These are phyloP conservation scores for Rutstroemia sydowiana DNA, from an alignment of 2,329 filamentous ascomycete species.

Conservation along the genomic window DNA sequence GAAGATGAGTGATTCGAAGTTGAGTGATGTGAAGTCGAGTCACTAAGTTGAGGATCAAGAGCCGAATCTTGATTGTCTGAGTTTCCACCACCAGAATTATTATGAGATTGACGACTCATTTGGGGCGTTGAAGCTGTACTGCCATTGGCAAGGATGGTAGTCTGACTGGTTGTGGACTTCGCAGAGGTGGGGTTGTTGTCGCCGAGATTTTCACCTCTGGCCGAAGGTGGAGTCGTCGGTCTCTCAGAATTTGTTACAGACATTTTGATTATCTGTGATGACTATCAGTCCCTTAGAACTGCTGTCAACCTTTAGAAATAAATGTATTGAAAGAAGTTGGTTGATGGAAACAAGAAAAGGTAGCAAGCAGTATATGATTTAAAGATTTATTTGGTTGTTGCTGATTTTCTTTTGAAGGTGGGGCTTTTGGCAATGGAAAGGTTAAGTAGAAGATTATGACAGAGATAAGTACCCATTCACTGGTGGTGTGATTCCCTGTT, in stretches of 20 bases:
- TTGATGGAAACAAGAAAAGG: too few species aligned
- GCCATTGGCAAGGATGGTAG: background rate
- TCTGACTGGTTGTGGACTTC: background rate
- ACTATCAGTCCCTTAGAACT: background rate
- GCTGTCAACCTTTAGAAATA: background rate
- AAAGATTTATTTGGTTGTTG: too few species aligned
- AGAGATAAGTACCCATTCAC: too few species aligned
- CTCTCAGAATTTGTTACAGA: background rate
- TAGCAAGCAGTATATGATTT: too few species aligned
- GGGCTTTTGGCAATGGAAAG: too few species aligned
- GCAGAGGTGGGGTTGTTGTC: too few species aligned
- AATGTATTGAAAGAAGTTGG: background rate
- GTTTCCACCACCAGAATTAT: background rate
- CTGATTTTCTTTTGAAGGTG: too few species aligned
- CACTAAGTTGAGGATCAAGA: background rate
- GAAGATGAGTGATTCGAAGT: background rate
- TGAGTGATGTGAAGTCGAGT: background rate
- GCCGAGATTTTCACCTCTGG: background rate
- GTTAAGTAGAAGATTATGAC: too few species aligned
- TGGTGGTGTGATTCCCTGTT: too few species aligned
- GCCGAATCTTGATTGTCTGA: background rate
- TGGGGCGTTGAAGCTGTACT: too few species aligned
- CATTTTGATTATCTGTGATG: constrained; percentile 1
- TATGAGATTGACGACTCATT: background rate
- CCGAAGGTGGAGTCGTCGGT: too few species aligned